Evolutionary conservation across 441 rosid species (phyloP).

Genomic region (Flueggea neowawraea): DNA sequence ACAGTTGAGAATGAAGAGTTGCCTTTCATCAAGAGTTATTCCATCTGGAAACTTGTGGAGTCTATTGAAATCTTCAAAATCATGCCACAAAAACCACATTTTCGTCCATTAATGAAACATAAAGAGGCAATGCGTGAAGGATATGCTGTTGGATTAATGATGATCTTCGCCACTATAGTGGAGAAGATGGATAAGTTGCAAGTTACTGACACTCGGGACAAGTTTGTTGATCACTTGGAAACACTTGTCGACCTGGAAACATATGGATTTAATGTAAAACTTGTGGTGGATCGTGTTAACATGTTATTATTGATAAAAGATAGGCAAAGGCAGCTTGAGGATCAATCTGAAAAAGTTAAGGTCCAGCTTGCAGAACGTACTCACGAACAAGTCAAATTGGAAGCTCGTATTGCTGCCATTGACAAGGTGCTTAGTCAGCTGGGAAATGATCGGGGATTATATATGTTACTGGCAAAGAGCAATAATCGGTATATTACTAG

Average conservation of each 20-base stretch:
- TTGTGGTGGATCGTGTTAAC: conserved; percentile 32
- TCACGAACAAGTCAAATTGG: conserved; percentile 29
- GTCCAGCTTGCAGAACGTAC: conserved; percentile 27
- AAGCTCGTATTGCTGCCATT: too few species aligned
- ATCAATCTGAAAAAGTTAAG: conserved; percentile 30
- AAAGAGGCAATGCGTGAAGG: conserved; percentile 63
- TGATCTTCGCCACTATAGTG: conserved; percentile 52
- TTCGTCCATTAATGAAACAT: too few species aligned
- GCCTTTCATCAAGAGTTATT: conserved; percentile 62
- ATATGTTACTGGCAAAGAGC: too few species aligned
- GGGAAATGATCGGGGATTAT: too few species aligned
- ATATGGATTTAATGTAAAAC: conserved; percentile 53
- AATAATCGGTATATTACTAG: neutral
- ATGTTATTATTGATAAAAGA: conserved; percentile 42
- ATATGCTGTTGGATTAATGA: conserved; percentile 67
- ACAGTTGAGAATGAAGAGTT: conserved; percentile 28
- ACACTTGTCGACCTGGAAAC: conserved; percentile 51
- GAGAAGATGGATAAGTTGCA: conserved; percentile 47
- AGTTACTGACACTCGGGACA: conserved; percentile 35
- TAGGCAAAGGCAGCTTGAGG: conserved; percentile 25
- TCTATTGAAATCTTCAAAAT: conserved; percentile 58
- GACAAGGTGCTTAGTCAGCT: too few species aligned
- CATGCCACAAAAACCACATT: conserved; percentile 70
- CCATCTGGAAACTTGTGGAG: conserved; percentile 57
- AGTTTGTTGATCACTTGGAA: conserved; percentile 44